These are phyloP conservation scores for Ailanthus altissimus DNA, from an alignment of 345 rosid genomes.

Conservation along the genomic window DNA sequence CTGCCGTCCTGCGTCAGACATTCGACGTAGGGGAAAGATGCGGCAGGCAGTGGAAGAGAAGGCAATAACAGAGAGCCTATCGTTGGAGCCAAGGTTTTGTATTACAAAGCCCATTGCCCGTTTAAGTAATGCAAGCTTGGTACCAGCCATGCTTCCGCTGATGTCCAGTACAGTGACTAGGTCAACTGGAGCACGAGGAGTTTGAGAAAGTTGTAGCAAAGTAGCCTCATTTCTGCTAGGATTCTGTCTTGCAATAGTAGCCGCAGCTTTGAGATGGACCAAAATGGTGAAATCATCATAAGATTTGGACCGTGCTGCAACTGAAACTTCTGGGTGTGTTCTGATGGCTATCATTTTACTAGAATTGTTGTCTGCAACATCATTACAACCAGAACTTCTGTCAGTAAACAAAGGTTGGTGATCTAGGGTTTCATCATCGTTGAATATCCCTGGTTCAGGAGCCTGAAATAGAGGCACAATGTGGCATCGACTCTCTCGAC, in stretches of 20 bases:
- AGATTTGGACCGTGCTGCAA: constrained; percentile 48
- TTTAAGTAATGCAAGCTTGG: constrained; percentile 90
- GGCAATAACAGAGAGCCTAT: constrained; percentile 94
- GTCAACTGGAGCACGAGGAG: constrained; percentile 79
- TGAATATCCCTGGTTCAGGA: constrained; percentile 67
- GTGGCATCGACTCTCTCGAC: constrained; percentile 55
- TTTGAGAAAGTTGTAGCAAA: constrained; percentile 41
- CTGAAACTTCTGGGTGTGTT: constrained; percentile 74
- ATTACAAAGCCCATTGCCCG: constrained; percentile 99
- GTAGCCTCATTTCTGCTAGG: constrained; percentile 33
- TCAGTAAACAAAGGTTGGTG: constrained; percentile 44
- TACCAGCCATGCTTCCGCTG: constrained; percentile 99
- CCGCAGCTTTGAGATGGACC: constrained; percentile 81
- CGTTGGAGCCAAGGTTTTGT: constrained; percentile 85
- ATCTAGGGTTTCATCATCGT: constrained; percentile 77
- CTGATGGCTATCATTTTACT: constrained; percentile 54
- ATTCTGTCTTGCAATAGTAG: constrained; percentile 36
- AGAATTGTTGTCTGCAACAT: constrained; percentile 30
- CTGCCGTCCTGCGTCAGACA: constrained; percentile 78
- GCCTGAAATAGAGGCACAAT: constrained; percentile 53
- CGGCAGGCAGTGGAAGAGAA: constrained; percentile 97
- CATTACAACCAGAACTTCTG: constrained; percentile 33
- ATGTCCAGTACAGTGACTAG: constrained; percentile 90
- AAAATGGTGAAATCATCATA: constrained; percentile 66
- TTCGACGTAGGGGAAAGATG: constrained; percentile 73